These are phyloP conservation scores for Acacia melanoxylon DNA, from an alignment of 306 rosid genomes.

Conservation along the genomic window DNA sequence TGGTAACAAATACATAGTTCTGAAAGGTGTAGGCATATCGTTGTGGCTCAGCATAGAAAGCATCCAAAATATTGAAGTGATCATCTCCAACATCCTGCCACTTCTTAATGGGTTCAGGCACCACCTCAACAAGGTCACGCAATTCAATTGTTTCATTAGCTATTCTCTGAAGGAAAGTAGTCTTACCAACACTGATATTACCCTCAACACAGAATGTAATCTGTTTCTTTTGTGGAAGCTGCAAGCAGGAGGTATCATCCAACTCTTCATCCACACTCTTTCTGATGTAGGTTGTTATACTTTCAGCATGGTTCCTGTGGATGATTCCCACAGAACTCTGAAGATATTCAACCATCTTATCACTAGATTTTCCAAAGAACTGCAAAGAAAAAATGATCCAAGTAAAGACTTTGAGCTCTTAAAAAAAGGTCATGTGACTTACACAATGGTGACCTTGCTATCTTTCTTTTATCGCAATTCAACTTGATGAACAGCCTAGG, in stretches of 20 bases:
- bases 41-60: constrained; percentile 91
- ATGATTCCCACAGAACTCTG: constrained; percentile 91
- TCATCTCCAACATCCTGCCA: constrained; percentile 98
- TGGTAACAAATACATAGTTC: constrained; percentile 95
- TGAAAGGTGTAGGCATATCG: constrained; percentile 98
- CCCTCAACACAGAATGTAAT: constrained; percentile 95
- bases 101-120: constrained; percentile 86
- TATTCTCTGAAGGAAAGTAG: constrained; percentile 90
- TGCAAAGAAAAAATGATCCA: constrained; percentile 36
- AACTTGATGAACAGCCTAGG: too few species aligned
- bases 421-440: neutral
- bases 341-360: constrained; percentile 88
- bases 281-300: constrained; percentile 81
- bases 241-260: constrained; percentile 47
- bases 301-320: constrained; percentile 94
- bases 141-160: constrained; percentile 91
- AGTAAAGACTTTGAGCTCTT: neutral
- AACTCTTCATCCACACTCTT: constrained; percentile 86
- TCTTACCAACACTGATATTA: constrained; percentile 92
- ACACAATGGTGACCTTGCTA: neutral
- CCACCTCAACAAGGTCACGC: constrained; percentile 91
- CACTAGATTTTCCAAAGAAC: constrained; percentile 87
- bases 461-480: neutral
- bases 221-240: constrained; percentile 61
- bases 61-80: constrained; percentile 88